A percentile compares a stretch with the other conserved stretches of the same genome.
Conservation (phyloP, 768 basidiomycete species). For the Amanita brunnescens region DNA sequence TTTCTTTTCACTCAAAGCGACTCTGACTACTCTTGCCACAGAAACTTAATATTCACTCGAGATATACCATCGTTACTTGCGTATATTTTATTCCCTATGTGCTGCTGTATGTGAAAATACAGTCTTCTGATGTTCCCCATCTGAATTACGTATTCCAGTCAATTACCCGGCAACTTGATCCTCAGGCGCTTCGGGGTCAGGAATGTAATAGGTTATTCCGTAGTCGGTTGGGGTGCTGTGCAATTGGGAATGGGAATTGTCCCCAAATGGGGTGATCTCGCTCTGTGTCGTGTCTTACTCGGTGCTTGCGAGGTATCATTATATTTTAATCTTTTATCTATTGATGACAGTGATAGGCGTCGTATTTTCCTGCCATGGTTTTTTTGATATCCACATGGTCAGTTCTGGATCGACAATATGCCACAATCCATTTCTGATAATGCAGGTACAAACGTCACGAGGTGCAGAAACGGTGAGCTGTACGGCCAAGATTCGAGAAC, state of each 20-base stretch:
- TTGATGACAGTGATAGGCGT: conserved; percentile 21
- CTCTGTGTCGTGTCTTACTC: conserved; percentile 34
- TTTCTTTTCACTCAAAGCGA: conserved; percentile 3
- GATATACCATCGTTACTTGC: conserved; percentile 34
- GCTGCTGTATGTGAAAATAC: conserved; percentile 23
- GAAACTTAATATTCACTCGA: conserved; percentile 24
- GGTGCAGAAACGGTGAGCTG: conserved; percentile 32
- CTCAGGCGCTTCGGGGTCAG: conserved; percentile 35
- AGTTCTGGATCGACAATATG: not conserved
- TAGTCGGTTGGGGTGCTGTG: conserved; percentile 34
- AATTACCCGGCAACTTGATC: conserved; percentile 37
- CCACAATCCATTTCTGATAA: not conserved
- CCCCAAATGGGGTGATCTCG: conserved; percentile 29
- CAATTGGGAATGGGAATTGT: conserved; percentile 40
- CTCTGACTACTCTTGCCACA: conserved; percentile 8
- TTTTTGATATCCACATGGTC: conserved; percentile 41
- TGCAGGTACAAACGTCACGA: conserved; percentile 38
- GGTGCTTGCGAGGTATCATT: conserved; percentile 33
- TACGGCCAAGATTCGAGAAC: conserved; percentile 1
- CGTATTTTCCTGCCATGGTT: conserved; percentile 37
- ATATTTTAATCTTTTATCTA: not conserved
- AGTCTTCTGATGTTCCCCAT: not conserved
- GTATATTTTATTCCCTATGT: conserved; percentile 39
- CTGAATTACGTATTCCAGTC: conserved; percentile 19
- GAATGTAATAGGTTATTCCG: conserved; percentile 34